Conservation (phyloP, 2,329 filamentous ascomycete species). For the Claviceps citrina region DNA sequence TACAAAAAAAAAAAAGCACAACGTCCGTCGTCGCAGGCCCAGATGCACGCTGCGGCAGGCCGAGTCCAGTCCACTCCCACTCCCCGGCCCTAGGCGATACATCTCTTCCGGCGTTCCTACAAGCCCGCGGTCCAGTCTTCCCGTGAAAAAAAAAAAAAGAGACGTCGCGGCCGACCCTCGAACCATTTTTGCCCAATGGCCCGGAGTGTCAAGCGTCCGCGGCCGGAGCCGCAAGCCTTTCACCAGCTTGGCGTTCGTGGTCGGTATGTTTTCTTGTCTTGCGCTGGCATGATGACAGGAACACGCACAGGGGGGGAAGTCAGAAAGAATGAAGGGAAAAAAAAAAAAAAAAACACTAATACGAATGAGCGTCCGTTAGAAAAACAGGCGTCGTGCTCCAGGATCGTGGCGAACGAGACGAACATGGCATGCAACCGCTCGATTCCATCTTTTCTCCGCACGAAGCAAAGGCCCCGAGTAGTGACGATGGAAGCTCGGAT, state of each 20-base stretch:
- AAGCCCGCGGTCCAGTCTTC: no score
- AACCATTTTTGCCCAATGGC: conserved; percentile 16
- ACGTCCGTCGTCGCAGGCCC: neutral
- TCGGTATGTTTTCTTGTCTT: conserved; percentile 26
- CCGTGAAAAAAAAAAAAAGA: neutral
- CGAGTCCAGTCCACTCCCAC: neutral
- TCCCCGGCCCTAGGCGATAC: neutral
- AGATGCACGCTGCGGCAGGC: neutral
- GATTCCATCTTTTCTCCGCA: conserved; percentile 84
- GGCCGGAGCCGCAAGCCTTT: conserved; percentile 15
- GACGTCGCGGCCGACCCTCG: neutral
- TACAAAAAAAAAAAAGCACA: neutral
- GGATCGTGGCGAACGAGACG: conserved; percentile 69
- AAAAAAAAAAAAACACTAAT: conserved; percentile 1
- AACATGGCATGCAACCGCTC: conserved; percentile 80
- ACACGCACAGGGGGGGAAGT: no score
- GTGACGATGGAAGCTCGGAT: conserved; percentile 12
- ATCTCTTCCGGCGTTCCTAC: no score
- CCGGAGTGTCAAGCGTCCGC: conserved; percentile 17
- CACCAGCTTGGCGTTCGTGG: conserved; percentile 22
- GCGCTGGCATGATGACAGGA: neutral
- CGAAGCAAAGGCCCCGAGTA: conserved; percentile 30
- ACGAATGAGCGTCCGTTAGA: conserved; percentile 29
- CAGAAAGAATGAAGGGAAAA: neutral
- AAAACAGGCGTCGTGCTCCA: conserved; percentile 78